These are phyloP conservation scores for Ophiostoma novo-ulmi DNA, from an alignment of 2,329 filamentous ascomycete genomes.

Conservation along the genomic window DNA sequence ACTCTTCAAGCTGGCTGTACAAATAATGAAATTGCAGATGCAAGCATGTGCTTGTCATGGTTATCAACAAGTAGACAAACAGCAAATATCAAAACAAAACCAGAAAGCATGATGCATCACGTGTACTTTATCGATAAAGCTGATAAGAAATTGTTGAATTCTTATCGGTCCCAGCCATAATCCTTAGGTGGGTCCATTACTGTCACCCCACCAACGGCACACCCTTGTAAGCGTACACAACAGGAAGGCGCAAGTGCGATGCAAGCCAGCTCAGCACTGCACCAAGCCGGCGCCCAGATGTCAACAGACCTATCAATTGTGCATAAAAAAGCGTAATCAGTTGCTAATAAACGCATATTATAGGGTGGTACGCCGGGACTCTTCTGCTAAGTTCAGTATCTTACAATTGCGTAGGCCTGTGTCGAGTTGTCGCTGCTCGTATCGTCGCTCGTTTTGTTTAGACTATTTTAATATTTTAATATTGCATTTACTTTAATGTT, in stretches of 20 bases:
- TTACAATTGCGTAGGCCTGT: not conserved
- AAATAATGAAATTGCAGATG: not conserved
- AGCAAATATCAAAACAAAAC: not conserved
- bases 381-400: not conserved
- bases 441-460: conserved; percentile 5
- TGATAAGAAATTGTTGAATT: not conserved
- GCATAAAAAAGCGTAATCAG: conserved; percentile 9
- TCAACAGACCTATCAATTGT: conserved; percentile 20
- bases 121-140: not conserved
- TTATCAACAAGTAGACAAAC: not conserved
- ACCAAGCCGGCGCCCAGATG: conserved; percentile 12
- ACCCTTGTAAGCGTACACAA: conserved; percentile 17
- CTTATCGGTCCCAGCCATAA: not conserved
- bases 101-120: not conserved
- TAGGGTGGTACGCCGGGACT: not conserved
- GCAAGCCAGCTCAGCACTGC: conserved; percentile 9
- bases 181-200: conserved; percentile 12
- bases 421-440: not conserved
- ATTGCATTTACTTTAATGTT: not conserved
- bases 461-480: conserved; percentile 13
- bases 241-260: conserved; percentile 3
- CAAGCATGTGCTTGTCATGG: not conserved
- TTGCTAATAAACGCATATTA: not conserved
- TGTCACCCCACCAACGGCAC: conserved; percentile 23
- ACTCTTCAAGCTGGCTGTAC: not conserved